A percentile compares a stretch with the other conserved stretches of the same genome.
phyloP scores from a whole-genome alignment of 345 rosid species.

The Rhodamnia rubescens region DNA sequence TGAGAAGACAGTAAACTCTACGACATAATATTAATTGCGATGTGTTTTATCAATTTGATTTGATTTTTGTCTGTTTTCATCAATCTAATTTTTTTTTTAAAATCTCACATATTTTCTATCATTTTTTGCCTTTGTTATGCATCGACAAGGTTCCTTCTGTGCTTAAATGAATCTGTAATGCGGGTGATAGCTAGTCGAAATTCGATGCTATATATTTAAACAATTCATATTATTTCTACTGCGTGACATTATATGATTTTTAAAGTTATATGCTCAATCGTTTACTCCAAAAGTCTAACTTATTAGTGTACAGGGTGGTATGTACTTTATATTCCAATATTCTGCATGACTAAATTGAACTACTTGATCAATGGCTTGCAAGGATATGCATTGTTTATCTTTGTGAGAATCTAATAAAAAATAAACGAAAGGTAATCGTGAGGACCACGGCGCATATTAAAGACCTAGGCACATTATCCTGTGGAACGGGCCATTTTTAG shows the following conservation, averaged over 20 bases:
- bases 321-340: background rate
- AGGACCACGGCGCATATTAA: background rate
- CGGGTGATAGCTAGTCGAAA: background rate
- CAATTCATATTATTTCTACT: background rate
- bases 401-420: background rate
- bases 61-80: background rate
- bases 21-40: background rate
- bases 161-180: background rate
- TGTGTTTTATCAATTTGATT: background rate
- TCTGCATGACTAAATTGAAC: background rate
- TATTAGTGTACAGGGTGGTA: background rate
- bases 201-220: background rate
- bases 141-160: background rate
- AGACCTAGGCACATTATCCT: background rate
- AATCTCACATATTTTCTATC: background rate
- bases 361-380: background rate
- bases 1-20: background rate
- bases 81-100: background rate
- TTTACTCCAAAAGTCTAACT: background rate
- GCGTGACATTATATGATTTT: background rate
- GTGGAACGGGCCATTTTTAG: background rate
- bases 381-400: background rate
- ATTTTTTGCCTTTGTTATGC: background rate
- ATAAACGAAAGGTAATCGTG: background rate
- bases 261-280: background rate